A percentile compares a stretch with the other conserved stretches of the same genome.
phyloP scores from a whole-genome alignment of 2,329 filamentous ascomycete genomes.

The Phyllosticta citribraziliensis region DNA sequence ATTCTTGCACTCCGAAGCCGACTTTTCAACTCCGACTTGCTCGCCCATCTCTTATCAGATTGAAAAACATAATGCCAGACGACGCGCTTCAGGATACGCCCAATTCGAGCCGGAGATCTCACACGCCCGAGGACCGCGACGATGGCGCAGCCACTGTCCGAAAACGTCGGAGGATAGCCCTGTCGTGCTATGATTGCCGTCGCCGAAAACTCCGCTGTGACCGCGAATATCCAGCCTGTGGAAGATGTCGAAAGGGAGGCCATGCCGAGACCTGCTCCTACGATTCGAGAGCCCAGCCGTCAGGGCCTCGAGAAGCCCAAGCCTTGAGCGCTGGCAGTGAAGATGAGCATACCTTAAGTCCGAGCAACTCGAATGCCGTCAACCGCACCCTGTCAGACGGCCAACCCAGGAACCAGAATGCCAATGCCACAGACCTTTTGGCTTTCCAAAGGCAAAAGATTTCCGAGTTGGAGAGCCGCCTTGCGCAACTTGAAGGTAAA shows the following conservation, averaged over 20 bases:
- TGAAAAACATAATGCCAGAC: background rate
- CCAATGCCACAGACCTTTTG: slow-evolving; percentile 15
- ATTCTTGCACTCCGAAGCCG: background rate
- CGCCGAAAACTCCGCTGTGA: slow-evolving; percentile 40
- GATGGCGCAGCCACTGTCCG: slow-evolving; percentile 10
- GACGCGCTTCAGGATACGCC: background rate
- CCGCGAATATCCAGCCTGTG: slow-evolving; percentile 34
- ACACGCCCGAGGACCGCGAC: background rate
- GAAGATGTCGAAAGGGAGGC: slow-evolving; percentile 35
- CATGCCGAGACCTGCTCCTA: slow-evolving; percentile 34
- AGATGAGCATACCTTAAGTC: slow-evolving; percentile 10
- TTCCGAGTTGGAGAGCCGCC: slow-evolving; percentile 21
- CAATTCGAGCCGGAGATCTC: slow-evolving; percentile 7
- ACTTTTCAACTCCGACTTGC: background rate
- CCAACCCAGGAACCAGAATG: background rate
- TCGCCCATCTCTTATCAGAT: background rate
- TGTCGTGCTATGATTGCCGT: slow-evolving; percentile 38
- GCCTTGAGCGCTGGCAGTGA: slow-evolving; percentile 7
- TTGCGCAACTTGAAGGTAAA: slow-evolving; percentile 21
- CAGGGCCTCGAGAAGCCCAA: background rate
- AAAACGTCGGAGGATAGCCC: slow-evolving; percentile 34
- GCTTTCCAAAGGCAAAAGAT: slow-evolving; percentile 17
- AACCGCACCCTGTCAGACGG: background rate
- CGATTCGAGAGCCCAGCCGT: slow-evolving; percentile 21
- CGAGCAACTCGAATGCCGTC: slow-evolving; percentile 8